Base-by-base conservation (phyloP, 2,329 filamentous ascomycete species). In the Chrysosporium keratinophilum region DNA sequence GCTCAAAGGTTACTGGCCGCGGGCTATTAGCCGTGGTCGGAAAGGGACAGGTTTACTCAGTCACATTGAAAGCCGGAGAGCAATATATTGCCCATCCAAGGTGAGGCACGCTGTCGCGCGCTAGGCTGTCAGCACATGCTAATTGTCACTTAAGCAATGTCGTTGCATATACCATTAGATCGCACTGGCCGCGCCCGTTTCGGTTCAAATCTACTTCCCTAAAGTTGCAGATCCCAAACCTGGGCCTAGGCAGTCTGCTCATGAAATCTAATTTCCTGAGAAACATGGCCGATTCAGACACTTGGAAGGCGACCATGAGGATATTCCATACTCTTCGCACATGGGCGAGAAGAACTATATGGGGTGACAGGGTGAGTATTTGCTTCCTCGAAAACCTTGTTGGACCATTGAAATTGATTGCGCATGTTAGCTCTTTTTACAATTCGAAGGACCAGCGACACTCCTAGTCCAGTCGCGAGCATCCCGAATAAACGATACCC, bases 401-500 rank as follows among this genome's bases (percentile, higher is more conserved):
- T 17, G 4, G 23, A 7, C 14, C 12, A 40, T 47, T 53, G 20
- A 34, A 41, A 54, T 39, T 54, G n/a, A 6, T 10, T 14, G 9
- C 19, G 7, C 11, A n/a, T 40, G 10, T 57, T 7, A 82, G 71
- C 76, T 97, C 23, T 97, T 97, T 70, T 74, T 98, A 33, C 86
- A 87, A 64, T 96, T 98, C 67, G 80, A 84, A 54, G 93, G 93
- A 0, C 93, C 93, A 1, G 81, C 80, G 5, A 96, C 87, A 1
- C 80, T 98, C 47, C 77, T 97, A 42, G 75, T 98, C 63, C 94
- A 95, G 59, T 94, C 88, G 50, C 82, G 91, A n/a, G 89, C 84
- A 12, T 81, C 87, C 19, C 78, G 85, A 14, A 73, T 95, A 42
- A 82, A 81, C 51, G 91, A 98, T 59, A 80, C 87, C 2, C 74